These are phyloP conservation scores for Dimargaris xerosporica DNA, from an alignment of 192 early-diverging fungal species.

Conservation along the genomic window DNA sequence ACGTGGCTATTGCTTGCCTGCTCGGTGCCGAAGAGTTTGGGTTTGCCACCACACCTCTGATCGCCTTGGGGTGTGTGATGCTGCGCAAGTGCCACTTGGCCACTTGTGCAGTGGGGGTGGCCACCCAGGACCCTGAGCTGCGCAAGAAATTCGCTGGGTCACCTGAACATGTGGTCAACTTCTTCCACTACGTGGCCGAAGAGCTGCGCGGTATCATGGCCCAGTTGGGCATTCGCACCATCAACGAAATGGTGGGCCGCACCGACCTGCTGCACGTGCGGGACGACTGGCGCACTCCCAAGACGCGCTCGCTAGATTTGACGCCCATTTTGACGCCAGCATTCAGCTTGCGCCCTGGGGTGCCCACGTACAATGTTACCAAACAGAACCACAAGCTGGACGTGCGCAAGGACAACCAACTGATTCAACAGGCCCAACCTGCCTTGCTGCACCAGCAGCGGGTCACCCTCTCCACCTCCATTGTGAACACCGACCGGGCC, in stretches of 20 bases:
- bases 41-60: constrained; percentile 96
- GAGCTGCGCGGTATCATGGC: constrained; percentile 90
- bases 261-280: constrained; percentile 74
- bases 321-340: constrained; percentile 79
- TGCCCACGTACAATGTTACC: constrained; percentile 61
- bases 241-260: constrained; percentile 94
- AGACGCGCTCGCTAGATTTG: constrained; percentile 77
- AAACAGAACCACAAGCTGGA: constrained; percentile 84
- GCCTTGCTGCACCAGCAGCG: constrained; percentile 40
- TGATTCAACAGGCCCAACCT: constrained; percentile 69
- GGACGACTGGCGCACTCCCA: constrained; percentile 53
- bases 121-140: constrained; percentile 88
- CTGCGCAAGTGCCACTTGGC: constrained; percentile 85
- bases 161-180: constrained; percentile 97
- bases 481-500: constrained; percentile 92
- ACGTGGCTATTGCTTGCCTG: constrained; percentile 93
- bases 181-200: constrained; percentile 96
- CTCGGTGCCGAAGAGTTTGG: constrained; percentile 99
- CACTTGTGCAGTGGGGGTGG: constrained; percentile 95
- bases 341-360: constrained; percentile 70
- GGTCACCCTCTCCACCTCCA: constrained; percentile 39
- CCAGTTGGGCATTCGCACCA: constrained; percentile 75
- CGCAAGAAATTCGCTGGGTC: constrained; percentile 86
- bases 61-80: constrained; percentile 93
- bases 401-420: constrained; percentile 69